phyloP scores from a whole-genome alignment of 2,329 filamentous ascomycete genomes.

The Stachybotrys chlorohalonatus region DNA sequence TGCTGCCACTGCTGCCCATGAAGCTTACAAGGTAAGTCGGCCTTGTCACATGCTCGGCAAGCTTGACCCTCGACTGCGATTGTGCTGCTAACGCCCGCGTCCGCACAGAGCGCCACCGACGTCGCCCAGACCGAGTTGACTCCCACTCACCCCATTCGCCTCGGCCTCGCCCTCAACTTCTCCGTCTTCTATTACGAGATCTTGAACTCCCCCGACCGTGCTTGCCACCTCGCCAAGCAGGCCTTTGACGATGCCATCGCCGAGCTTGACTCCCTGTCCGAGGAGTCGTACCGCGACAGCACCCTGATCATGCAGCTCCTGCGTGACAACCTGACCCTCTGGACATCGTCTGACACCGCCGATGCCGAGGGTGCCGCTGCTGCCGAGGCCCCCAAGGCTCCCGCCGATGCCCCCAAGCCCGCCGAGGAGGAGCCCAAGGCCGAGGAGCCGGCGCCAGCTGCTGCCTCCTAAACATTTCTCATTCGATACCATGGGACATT shows the following conservation, averaged over 20 bases:
- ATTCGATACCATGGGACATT: slow-evolving; percentile 28
- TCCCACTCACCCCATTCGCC: slow-evolving; percentile 94
- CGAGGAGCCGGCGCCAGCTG: slow-evolving; percentile 32
- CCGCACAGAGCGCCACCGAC: slow-evolving; percentile 77
- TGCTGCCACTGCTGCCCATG: slow-evolving; percentile 76
- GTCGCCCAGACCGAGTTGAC: slow-evolving; percentile 97
- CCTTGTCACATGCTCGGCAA: slow-evolving; percentile 15
- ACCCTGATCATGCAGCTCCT: slow-evolving; percentile 98
- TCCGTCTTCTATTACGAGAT: slow-evolving; percentile 99
- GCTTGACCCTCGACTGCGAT: slow-evolving; percentile 8
- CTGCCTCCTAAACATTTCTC: slow-evolving; percentile 41
- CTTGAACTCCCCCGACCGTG: slow-evolving; percentile 92
- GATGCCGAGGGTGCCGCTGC: slow-evolving; percentile 62
- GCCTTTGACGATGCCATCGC: slow-evolving; percentile 98
- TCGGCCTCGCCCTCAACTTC: slow-evolving; percentile 97
- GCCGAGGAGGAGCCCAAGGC: slow-evolving; percentile 35
- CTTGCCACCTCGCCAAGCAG: slow-evolving; percentile 98
- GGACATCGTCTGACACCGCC: slow-evolving; percentile 85
- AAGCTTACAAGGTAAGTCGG: slow-evolving; percentile 86
- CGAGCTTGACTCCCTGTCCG: slow-evolving; percentile 92
- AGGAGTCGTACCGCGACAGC: slow-evolving; percentile 97
- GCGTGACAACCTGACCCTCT: slow-evolving; percentile 93
- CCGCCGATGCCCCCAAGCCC: slow-evolving; percentile 41
- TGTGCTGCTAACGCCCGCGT: slow-evolving; percentile 5
- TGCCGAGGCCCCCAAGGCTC: slow-evolving; percentile 49